Base-by-base conservation (phyloP, 2,329 filamentous ascomycete genomes). In the Arthrinium puccinioides region DNA sequence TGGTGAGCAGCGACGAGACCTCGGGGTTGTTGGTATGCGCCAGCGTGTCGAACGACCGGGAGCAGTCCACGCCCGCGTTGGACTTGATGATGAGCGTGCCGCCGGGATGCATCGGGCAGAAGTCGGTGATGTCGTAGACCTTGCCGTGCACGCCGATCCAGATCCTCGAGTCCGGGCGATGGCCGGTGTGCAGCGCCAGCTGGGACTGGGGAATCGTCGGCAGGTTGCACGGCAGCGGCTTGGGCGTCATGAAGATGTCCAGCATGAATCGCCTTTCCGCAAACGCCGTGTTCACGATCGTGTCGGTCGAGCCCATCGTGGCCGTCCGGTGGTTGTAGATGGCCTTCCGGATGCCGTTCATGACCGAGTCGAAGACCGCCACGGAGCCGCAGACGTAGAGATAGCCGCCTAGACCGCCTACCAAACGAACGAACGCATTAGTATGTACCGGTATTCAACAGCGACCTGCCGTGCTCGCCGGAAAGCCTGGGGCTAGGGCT, bases 191-290 rank as follows among this genome's bases (percentile, higher is more conserved):
- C 3, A 60, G 49, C 7, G 71, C 67, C 6, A 76, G 57, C 41
- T 68, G 59, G 0, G 70, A 72, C 4, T 70, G 52, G 0, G 70
- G 61, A 14, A 75, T 72, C 0, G 66, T 69, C 0, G 69, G 66
- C 1, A 65, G 56, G 30, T 72, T 68, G 50, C 64, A 71, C 0
- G 70, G 66, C 2, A 74, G 60, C 0, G 70, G 64, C 39, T 67
- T 70, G 2, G 71, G 72, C 1, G 69, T 68, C 70, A 74, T 74
- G 50, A 75, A 75, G 27, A 75, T 69, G 40, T 75, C 70, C 0
- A 74, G 52, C 72, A 75, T 75, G 47, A 76, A 70, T 6, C 72
- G 61, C 1, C 72, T 60, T 51, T 76, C 72, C 0, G 70, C 70
- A 39, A 75, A 74, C 0, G 72, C 71, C 18, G 64, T 67, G 44